phyloP scores from a whole-genome alignment of 352 stramenopile genomes.

The Peronospora farinosa region DNA sequence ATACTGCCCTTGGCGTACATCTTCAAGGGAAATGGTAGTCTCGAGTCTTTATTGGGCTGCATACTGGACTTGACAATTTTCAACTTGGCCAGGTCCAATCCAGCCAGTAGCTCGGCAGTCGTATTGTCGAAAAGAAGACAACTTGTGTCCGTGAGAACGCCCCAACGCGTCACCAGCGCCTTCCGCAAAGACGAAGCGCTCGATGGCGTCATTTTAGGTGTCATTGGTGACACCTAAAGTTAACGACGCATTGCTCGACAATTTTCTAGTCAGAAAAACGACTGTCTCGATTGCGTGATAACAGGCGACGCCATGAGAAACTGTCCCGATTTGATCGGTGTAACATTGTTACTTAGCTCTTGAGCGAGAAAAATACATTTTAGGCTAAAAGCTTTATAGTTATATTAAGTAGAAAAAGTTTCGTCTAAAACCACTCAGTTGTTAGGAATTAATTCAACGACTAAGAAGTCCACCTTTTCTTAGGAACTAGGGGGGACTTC shows the following conservation, averaged over 20 bases:
- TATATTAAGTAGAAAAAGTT: too few species aligned
- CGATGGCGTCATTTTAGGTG: constrained; percentile 32
- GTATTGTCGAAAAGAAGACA: constrained; percentile 77
- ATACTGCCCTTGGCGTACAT: constrained; percentile 60
- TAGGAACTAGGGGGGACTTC: too few species aligned
- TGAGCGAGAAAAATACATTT: too few species aligned
- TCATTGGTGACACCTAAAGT: constrained; percentile 36
- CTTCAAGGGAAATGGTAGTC: constrained; percentile 59
- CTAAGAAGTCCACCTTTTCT: too few species aligned
- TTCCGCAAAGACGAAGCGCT: constrained; percentile 46
- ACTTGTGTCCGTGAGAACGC: constrained; percentile 71
- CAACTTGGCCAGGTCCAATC: constrained; percentile 71
- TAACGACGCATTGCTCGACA: constrained; percentile 30
- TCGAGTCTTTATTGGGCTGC: constrained; percentile 44
- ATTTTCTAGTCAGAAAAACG: constrained; percentile 61
- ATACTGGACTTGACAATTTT: constrained; percentile 59
- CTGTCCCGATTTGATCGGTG: constrained; percentile 72
- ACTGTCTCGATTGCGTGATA: constrained; percentile 32
- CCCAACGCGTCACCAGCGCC: constrained; percentile 63
- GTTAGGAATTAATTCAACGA: too few species aligned
- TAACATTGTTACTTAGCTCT: too few species aligned
- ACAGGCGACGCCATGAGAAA: constrained; percentile 58
- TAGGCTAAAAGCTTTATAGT: too few species aligned
- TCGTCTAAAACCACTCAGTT: too few species aligned
- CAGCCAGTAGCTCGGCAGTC: constrained; percentile 59